Evolutionary conservation across 2,329 filamentous ascomycete genomes (phyloP), one percentile per base, ranked within the genome.

Genomic region (Cladobotryum mycophilum): DNA sequence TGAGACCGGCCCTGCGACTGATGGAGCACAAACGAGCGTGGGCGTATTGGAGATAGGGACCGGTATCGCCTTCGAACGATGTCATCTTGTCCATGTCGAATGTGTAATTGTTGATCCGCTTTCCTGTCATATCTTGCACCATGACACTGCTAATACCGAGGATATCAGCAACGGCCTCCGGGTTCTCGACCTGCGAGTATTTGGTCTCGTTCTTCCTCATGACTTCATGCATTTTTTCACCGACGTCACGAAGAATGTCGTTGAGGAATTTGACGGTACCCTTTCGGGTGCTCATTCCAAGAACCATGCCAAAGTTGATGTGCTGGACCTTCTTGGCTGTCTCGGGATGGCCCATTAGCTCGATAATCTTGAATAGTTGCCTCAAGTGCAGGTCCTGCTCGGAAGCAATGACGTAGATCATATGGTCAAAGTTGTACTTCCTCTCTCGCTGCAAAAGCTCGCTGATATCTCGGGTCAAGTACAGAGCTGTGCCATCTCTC

Each of bases 101-200:
- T 51, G 78, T 75, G 64, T 83, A 84, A 68, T 82, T 82, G 68
- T 82, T 82, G 66, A 82, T 79, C 61, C 81, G 82, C 81, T 96
- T 97, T 67, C 92, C 93, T 58, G 82, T 87, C 89, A 97, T 96
- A 65, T 97, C 93, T 70, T 97, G 92, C 17, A 96, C 89, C 90
- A 97, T 97, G 64, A 97, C 92, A 64, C 88, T 86, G 57, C 87
- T 91, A 65, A 97, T 96, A 56, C 92, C 93, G 3, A 97, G 80
- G 11, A 81, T 89, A 71, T 97, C 93, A 54, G 93, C 90, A 9
- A 85, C 87, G 49, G 81, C 79, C 49, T 82, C 84, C 0, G 92
- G 92, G 67, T 97, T 77, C 63, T 85, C 87, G 17, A 99, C 85
- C 70, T 96, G 90, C 51, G 82, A 73, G 70, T 97, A 99, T 76